Percentiles rank a stretch among this genome's conserved stretches.
Evolutionary conservation across 2,329 filamentous ascomycete species (phyloP).

Genomic region (Sclerotiophoma versabilis): DNA sequence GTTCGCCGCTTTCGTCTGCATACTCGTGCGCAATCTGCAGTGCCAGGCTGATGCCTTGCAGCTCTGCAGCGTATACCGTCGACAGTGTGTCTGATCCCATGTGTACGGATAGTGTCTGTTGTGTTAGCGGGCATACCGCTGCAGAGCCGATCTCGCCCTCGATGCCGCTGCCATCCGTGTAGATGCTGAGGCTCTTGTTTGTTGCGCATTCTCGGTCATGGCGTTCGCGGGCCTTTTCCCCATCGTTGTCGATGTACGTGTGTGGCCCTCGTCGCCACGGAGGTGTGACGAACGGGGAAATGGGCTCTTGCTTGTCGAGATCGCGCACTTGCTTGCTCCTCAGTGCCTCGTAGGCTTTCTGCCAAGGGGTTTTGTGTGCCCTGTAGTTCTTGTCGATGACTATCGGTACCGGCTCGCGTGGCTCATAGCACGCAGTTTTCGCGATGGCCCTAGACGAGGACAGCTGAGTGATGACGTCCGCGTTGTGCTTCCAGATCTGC

Average conservation of each 20-base stretch:
- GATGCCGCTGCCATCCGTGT: conserved; percentile 30
- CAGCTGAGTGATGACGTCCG: conserved; percentile 13
- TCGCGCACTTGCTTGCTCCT: conserved; percentile 1
- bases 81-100: conserved; percentile 17
- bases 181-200: conserved; percentile 26
- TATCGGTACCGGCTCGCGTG: not conserved
- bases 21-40: conserved; percentile 26
- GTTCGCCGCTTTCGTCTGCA: conserved; percentile 11
- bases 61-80: conserved; percentile 21
- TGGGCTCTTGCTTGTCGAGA: conserved; percentile 19
- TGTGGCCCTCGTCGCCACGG: conserved; percentile 17
- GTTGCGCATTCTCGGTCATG: conserved; percentile 21
- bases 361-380: not conserved
- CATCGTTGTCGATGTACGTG: conserved; percentile 21
- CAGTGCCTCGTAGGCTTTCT: not conserved
- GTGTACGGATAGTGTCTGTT: conserved; percentile 21
- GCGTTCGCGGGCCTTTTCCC: conserved; percentile 15
- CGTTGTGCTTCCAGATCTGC: conserved; percentile 26
- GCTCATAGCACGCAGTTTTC: not conserved
- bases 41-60: conserved; percentile 27
- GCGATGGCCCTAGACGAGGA: not conserved
- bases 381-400: not conserved
- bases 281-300: conserved; percentile 21
- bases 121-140: conserved; percentile 22
- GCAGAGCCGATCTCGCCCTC: conserved; percentile 21